Conservation (phyloP, 345 rosid species). For the Mercurialis annua region DNA sequence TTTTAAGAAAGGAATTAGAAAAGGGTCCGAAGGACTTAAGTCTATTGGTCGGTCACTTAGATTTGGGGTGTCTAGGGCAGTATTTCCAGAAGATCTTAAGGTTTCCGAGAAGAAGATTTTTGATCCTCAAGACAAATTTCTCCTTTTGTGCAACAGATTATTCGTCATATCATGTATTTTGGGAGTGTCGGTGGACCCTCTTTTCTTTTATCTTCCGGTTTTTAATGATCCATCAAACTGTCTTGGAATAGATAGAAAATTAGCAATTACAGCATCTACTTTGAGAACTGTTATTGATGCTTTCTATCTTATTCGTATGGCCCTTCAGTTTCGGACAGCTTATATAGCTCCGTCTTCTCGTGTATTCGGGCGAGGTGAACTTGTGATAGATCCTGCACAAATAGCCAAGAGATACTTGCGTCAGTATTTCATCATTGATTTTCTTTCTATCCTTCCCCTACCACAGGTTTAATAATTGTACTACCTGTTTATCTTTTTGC, state of each 20-base stretch:
- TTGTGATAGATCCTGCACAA: conserved; percentile 81
- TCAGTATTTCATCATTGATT: conserved; percentile 71
- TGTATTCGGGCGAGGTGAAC: conserved; percentile 96
- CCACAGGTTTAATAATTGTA: conserved; percentile 63
- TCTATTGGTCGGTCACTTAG: conserved; percentile 89
- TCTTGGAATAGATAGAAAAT: conserved; percentile 63
- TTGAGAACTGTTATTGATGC: conserved; percentile 69
- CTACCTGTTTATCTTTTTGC: conserved; percentile 7
- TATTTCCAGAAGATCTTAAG: conserved; percentile 95
- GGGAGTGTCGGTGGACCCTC: conserved; percentile 84
- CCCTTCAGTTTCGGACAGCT: conserved; percentile 92
- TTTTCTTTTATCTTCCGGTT: conserved; percentile 91
- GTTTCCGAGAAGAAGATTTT: conserved; percentile 76
- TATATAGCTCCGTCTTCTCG: conserved; percentile 95
- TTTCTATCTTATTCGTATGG: conserved; percentile 88
- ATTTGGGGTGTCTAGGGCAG: conserved; percentile 86
- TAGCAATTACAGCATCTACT: conserved; percentile 76
- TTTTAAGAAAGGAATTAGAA: conserved; percentile 68
- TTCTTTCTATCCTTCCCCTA: conserved; percentile 82
- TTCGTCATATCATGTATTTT: conserved; percentile 78
- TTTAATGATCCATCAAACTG: conserved; percentile 45
- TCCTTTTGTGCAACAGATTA: conserved; percentile 69
- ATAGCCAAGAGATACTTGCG: conserved; percentile 85
- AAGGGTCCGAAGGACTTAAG: conserved; percentile 88
- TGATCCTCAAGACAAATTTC: conserved; percentile 93